A percentile compares a stretch with the other conserved stretches of the same genome.
Evolutionary conservation across 2,329 filamentous ascomycete species (phyloP).

Genomic region (Claviceps spartinae): DNA sequence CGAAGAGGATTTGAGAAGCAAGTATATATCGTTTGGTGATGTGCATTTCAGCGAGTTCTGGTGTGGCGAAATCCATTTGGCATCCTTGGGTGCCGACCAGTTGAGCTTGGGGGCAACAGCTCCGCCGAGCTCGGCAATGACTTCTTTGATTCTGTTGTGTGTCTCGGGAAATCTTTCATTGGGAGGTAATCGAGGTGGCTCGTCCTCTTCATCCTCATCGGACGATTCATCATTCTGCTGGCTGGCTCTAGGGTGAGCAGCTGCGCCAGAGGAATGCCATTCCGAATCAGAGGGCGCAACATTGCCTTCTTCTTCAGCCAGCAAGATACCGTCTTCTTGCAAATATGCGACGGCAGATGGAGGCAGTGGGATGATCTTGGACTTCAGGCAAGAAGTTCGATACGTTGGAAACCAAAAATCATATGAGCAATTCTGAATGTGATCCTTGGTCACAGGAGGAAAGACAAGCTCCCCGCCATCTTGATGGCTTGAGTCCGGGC

Average conservation of each 20-base stretch:
- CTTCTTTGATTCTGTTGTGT: slow-evolving; percentile 62
- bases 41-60: slow-evolving; percentile 86
- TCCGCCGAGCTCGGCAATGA: slow-evolving; percentile 70
- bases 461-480: slow-evolving; percentile 43
- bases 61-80: slow-evolving; percentile 76
- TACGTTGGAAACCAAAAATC: slow-evolving; percentile 85
- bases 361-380: slow-evolving; percentile 67
- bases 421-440: slow-evolving; percentile 91
- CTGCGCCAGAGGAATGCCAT: slow-evolving; percentile 24
- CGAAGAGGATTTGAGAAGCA: slow-evolving; percentile 85
- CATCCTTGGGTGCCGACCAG: slow-evolving; percentile 95
- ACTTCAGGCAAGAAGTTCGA: slow-evolving; percentile 68
- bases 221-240: slow-evolving; percentile 31
- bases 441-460: slow-evolving; percentile 67
- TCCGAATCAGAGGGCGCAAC: slow-evolving; percentile 45
- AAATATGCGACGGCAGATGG: slow-evolving; percentile 72
- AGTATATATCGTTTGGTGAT: slow-evolving; percentile 79
- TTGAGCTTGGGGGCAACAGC: slow-evolving; percentile 87
- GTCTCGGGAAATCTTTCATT: slow-evolving; percentile 53
- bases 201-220: slow-evolving; percentile 35
- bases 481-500: slow-evolving; percentile 4
- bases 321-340: slow-evolving; percentile 79
- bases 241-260: slow-evolving; percentile 8
- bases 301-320: slow-evolving; percentile 54
- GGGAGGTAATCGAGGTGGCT: slow-evolving; percentile 27